phyloP scores from a whole-genome alignment of 2,329 filamentous ascomycete species.

The Talaromyces sp. region DNA sequence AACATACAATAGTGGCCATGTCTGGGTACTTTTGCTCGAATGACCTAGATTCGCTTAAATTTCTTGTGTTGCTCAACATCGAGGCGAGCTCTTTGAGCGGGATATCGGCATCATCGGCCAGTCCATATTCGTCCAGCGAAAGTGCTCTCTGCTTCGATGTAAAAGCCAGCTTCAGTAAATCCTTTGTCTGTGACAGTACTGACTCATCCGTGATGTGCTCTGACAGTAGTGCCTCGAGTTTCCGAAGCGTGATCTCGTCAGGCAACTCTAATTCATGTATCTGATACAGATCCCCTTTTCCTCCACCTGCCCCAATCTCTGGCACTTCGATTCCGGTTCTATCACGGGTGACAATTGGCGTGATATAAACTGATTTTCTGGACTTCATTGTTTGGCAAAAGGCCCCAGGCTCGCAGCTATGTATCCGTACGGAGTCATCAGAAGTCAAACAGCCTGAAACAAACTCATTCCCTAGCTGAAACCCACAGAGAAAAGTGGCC shows the following conservation, averaged over 20 bases:
- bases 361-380: constrained; percentile 67
- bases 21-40: neutral
- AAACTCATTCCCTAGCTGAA: constrained; percentile 68
- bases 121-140: constrained; percentile 32
- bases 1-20: constrained; percentile 1
- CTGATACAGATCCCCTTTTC: constrained; percentile 70
- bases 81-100: constrained; percentile 37
- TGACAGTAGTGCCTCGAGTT: constrained; percentile 55
- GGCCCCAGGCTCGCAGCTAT: constrained; percentile 77
- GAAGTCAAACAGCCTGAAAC: constrained; percentile 71
- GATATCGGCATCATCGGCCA: constrained; percentile 40
- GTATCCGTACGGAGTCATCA: constrained; percentile 63
- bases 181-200: constrained; percentile 30
- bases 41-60: neutral
- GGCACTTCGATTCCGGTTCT: constrained; percentile 60
- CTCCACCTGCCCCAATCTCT: constrained; percentile 77
- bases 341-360: constrained; percentile 68
- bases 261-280: constrained; percentile 64
- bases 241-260: constrained; percentile 48
- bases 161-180: constrained; percentile 34
- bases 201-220: constrained; percentile 35
- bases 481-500: constrained; percentile 69
- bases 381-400: constrained; percentile 46
- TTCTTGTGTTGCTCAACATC: constrained; percentile 29
- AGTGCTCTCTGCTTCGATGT: constrained; percentile 36